Evolutionary conservation across 768 basidiomycete species (phyloP), one percentile per base, ranked within the genome.

Genomic region (Boletus tomentosulus): DNA sequence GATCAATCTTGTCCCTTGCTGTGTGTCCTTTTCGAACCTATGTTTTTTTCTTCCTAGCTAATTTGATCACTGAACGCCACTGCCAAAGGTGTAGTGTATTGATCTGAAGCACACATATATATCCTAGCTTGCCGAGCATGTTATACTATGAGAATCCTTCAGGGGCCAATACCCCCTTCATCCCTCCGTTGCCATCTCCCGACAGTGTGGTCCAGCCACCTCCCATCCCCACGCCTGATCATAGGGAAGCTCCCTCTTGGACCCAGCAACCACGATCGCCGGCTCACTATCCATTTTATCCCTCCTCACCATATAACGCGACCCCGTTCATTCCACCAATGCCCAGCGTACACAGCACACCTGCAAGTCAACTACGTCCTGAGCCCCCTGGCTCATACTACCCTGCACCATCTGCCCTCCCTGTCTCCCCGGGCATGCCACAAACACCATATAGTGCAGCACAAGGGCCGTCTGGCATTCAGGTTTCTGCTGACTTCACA

Each of bases 321-420:
- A 69, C 71, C 7, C 73, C 73, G 1, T 77, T 72, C 48, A 72
- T 78, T 25, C 76, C 76, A 2, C 58, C 61, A 11, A 63, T 66
- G 56, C 68, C 66, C 7, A 69, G 62, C 37, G 13, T 61, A 16
- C 64, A 70, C 16, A 46, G 54, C 11, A 68, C 65, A 15, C 68
- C 66, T 19, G 58, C 57, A 12, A 48, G 31, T 34, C 62, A 64
- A n/a, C 34, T 55, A 37, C 67, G 63, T 7, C 2, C 45, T 4
- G 70, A 70, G 0, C 58, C 64, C n/a, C 68, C 66, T 10, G 66
- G 62, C 2, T 71, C 68, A 33, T 70, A 70, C 48, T 70, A 66
- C 45, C 55, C 71, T 8, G 62, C 70, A 1, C 70, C 70, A 3
- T 59, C 66, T 30, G 51, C 55, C 13, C 71, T 71, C 33, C 69